These are phyloP conservation scores for Cucurbita ficifolia DNA, from an alignment of 306 rosid genomes.

Conservation along the genomic window DNA sequence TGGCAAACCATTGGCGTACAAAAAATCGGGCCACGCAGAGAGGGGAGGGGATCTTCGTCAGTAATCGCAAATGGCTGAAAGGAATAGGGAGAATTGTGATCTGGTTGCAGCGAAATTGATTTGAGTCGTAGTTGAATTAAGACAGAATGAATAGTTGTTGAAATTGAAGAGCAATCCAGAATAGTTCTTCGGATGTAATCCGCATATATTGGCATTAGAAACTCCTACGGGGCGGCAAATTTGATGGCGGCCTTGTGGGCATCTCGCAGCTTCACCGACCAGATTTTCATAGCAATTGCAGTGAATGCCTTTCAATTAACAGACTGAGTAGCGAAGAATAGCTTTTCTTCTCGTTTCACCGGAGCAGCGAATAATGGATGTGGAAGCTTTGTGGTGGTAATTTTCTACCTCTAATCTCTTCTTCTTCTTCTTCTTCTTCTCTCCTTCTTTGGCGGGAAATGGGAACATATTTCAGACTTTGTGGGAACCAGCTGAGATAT, in stretches of 20 bases:
- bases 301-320: background rate
- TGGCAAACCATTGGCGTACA: too few relatives aligned
- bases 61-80: too few relatives aligned
- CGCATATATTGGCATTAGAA: too few relatives aligned
- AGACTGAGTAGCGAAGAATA: background rate
- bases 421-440: background rate
- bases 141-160: too few relatives aligned
- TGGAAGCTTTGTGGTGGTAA: background rate
- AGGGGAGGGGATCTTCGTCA: too few relatives aligned
- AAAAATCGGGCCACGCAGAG: too few relatives aligned
- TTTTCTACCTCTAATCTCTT: background rate
- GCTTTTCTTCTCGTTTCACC: background rate
- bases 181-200: too few relatives aligned
- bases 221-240: too few relatives aligned
- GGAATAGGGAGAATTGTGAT: too few relatives aligned
- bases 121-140: too few relatives aligned
- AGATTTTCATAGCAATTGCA: constrained; percentile 45
- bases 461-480: constrained; percentile 1
- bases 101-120: too few relatives aligned
- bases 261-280: constrained; percentile 78
- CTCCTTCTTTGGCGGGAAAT: constrained; percentile 24
- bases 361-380: background rate
- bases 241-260: constrained; percentile 45
- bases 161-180: too few relatives aligned
- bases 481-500: constrained; percentile 14